phyloP scores from a whole-genome alignment of 192 early-diverging fungal species.

The Backusella circina region DNA sequence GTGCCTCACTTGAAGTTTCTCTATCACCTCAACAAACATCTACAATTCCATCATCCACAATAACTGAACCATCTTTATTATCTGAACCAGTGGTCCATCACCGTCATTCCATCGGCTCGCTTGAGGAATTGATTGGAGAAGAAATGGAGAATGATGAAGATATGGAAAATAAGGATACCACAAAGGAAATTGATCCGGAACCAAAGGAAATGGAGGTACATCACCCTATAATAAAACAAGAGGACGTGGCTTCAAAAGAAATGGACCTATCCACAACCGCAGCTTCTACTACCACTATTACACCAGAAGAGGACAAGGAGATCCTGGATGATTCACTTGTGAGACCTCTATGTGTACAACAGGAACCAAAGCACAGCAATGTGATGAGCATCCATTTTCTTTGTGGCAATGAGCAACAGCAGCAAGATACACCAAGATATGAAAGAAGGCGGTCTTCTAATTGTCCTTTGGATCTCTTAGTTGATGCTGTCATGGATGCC shows the following conservation, averaged over 20 bases:
- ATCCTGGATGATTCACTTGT: background rate
- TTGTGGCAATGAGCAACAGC: background rate
- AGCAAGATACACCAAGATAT: background rate
- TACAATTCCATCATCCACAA: background rate
- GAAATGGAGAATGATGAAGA: background rate
- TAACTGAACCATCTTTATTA: background rate
- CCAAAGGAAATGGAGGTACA: background rate
- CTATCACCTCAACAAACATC: background rate
- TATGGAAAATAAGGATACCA: background rate
- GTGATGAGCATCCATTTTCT: conserved; percentile 16
- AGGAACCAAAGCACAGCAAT: background rate
- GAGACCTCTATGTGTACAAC: background rate
- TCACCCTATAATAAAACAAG: background rate
- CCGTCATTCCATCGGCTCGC: background rate
- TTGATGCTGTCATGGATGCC: conserved; percentile 21
- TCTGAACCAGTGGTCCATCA: background rate
- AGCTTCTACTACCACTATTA: background rate
- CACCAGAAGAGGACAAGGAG: background rate
- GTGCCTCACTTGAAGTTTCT: background rate
- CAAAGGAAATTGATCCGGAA: background rate
- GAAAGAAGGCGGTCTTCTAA: background rate
- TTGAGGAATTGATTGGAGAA: conserved; percentile 12
- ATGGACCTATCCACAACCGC: background rate
- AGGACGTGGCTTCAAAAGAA: background rate
- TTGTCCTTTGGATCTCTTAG: conserved; percentile 12